These are phyloP conservation scores for Infundibulicybe gibba DNA, from an alignment of 768 basidiomycete genomes.

Conservation along the genomic window DNA sequence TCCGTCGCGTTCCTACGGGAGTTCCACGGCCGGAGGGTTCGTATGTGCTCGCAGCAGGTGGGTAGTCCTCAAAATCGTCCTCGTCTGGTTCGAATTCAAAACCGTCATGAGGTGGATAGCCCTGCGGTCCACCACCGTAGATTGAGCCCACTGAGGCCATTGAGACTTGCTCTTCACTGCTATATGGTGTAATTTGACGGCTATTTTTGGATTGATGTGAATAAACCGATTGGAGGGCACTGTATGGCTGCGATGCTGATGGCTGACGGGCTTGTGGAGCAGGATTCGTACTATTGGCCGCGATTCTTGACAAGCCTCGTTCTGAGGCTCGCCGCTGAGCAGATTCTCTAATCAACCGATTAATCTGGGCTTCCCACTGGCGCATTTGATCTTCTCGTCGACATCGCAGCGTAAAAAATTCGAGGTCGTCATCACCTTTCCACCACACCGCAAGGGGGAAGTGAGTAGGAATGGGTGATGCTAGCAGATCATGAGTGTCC, in stretches of 20 bases:
- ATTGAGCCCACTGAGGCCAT: slow-evolving; percentile 16
- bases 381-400: slow-evolving; percentile 88
- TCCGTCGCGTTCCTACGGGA: slow-evolving; percentile 58
- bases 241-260: slow-evolving; percentile 25
- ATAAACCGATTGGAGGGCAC: slow-evolving; percentile 25
- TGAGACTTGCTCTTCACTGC: slow-evolving; percentile 35
- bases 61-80: slow-evolving; percentile 76
- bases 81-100: slow-evolving; percentile 73
- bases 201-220: slow-evolving; percentile 25
- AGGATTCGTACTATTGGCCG: slow-evolving; percentile 46
- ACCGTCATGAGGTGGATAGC: slow-evolving; percentile 60
- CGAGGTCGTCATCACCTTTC: slow-evolving; percentile 90
- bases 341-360: slow-evolving; percentile 78
- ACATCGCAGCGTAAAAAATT: slow-evolving; percentile 93
- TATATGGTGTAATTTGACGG: slow-evolving; percentile 28
- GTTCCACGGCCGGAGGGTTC: slow-evolving; percentile 70
- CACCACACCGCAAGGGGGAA: slow-evolving; percentile 90
- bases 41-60: slow-evolving; percentile 35
- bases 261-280: slow-evolving; percentile 26
- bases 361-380: slow-evolving; percentile 90
- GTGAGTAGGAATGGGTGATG: slow-evolving; percentile 47
- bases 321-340: slow-evolving; percentile 69
- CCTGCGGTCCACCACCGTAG: slow-evolving; percentile 42
- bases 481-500: slow-evolving; percentile 22
- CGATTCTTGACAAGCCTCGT: slow-evolving; percentile 53